Conservation (phyloP, 2,329 filamentous ascomycete genomes). For the Neopestalotiopsis rosae region DNA sequence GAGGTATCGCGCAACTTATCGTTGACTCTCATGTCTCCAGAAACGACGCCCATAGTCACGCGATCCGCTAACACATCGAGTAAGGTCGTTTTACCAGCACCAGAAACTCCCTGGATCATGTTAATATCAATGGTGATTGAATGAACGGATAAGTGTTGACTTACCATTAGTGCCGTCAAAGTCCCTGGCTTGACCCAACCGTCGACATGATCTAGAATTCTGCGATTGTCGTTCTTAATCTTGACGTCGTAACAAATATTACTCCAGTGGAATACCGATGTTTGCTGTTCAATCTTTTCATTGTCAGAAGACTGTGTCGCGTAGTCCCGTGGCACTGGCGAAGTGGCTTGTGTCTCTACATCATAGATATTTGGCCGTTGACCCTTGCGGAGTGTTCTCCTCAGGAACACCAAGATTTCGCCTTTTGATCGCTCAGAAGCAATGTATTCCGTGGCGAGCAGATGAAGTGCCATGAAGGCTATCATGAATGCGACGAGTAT, state of each 20-base stretch:
- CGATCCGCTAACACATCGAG: conserved; percentile 35
- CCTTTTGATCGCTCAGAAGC: neutral
- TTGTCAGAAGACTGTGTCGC: neutral
- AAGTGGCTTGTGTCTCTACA: neutral
- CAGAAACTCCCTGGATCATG: too few relatives aligned
- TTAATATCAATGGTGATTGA: too few relatives aligned
- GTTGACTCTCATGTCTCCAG: conserved; percentile 80
- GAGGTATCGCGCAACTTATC: conserved; percentile 73
- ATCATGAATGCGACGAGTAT: conserved; percentile 1
- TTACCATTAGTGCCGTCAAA: too few relatives aligned
- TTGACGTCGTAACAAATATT: conserved; percentile 47
- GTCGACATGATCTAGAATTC: too few relatives aligned
- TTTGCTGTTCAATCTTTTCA: neutral
- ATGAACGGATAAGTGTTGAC: too few relatives aligned
- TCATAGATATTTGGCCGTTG: neutral
- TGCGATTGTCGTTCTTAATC: conserved; percentile 57
- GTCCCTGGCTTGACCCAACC: too few relatives aligned
- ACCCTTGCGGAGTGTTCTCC: neutral
- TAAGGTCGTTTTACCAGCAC: conserved; percentile 1
- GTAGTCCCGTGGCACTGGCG: neutral
- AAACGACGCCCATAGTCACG: conserved; percentile 54
- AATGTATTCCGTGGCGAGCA: neutral
- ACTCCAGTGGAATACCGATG: neutral
- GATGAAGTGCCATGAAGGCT: neutral
- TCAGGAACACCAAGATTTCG: neutral